Base-by-base conservation (phyloP, 305 asterid species). In the Nicotiana rustica region DNA sequence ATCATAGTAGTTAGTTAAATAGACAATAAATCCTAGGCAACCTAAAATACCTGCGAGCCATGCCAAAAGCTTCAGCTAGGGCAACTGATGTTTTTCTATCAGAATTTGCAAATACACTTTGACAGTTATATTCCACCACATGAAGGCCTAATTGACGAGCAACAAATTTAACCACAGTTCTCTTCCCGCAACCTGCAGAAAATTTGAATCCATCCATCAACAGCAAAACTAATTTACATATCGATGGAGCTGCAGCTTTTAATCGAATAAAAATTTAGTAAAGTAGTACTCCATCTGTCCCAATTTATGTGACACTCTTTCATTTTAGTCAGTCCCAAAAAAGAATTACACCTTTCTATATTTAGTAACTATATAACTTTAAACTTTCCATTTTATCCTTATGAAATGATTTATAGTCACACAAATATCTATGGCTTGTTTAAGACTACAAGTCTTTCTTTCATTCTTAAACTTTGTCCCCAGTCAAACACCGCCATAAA, bases 91-190 rank as follows among this genome's bases (percentile, higher is more conserved):
- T 85, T 90, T 94, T 94, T 89, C 91, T 91, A 67, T 96, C 99
- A 56, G 98, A 90, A 81, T 97, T 91, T 56, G 95, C 83, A 90
- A 90, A 66, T 60, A 96, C 90, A 91, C 84, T 89, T 83, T 92
- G 98, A 85, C 99, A 94, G 84, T 91, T 94, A 82, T 88, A 93
- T 88, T 94, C 99, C 69, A 96, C 98, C 84, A 94, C 92, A 86
- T 96, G 99, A 88, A 96, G 89, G 67, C 99, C 99, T 91, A 96
- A 85, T 61, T 87, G 97, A 81, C 88, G 86, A 86, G 98, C 97
- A 87, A 94, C 93, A 83, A 90, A 89, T 88, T 89, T 91, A 81
- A 91, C 89, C 84, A 92, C 94, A 52, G 98, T 94, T 90, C 93
- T 94, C 91, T 94, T 96, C 67, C 99, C 99, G 76, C 91, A 92